phyloP scores from a whole-genome alignment of 768 basidiomycete species.

The Dentipellis sp. region DNA sequence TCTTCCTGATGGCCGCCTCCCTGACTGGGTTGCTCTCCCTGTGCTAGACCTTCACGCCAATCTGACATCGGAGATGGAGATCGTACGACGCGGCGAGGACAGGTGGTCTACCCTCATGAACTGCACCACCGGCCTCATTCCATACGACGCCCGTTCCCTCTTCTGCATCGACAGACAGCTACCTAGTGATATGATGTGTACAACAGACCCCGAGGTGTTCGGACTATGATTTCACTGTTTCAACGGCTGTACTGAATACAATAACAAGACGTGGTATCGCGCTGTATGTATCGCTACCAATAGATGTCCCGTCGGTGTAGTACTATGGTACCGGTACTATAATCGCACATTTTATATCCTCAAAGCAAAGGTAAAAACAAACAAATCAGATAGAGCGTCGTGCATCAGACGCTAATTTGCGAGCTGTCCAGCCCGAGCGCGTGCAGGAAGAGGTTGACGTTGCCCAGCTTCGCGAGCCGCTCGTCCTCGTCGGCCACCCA shows the following conservation, averaged over 20 bases:
- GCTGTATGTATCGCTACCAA: not conserved
- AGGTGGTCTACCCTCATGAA: not conserved
- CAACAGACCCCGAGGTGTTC: not conserved
- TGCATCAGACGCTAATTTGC: slow-evolving; percentile 37
- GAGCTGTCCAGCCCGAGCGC: slow-evolving; percentile 68
- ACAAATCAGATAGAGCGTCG: not conserved
- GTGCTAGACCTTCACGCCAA: slow-evolving; percentile 46
- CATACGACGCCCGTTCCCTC: not conserved
- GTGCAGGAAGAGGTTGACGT: slow-evolving; percentile 88
- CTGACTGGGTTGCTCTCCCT: slow-evolving; percentile 48
- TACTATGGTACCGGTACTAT: not conserved
- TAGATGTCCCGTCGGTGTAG: not conserved
- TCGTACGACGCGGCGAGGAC: slow-evolving; percentile 24
- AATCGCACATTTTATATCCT: not conserved
- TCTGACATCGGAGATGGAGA: slow-evolving; percentile 24
- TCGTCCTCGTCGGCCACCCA: slow-evolving; percentile 68
- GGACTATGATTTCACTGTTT: not conserved
- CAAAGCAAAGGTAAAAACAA: not conserved
- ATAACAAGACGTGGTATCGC: not conserved
- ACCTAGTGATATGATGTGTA: not conserved
- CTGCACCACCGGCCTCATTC: not conserved
- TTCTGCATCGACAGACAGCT: not conserved
- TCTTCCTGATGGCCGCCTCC: slow-evolving; percentile 45
- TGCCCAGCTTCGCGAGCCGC: slow-evolving; percentile 71
- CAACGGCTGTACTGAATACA: too few species aligned